Evolutionary conservation across 129 eudicot genomes (phyloP).

Genomic region (Artemisia argyi): DNA sequence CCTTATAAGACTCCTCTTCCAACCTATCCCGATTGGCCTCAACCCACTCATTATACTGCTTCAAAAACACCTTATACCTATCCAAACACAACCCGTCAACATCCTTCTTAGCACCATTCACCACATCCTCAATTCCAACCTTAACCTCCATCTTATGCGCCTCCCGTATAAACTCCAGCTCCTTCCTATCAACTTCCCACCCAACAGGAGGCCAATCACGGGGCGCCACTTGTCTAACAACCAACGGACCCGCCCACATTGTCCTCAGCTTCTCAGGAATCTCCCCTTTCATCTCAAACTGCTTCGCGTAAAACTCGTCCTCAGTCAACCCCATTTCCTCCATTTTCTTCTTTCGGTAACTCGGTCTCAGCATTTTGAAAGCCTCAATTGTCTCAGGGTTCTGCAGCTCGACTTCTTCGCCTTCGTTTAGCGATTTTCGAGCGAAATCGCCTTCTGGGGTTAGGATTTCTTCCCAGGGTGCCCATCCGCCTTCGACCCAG

Average conservation of each 20-base stretch:
- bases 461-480: constrained; percentile 98
- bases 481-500: constrained; percentile 98
- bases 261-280: constrained; percentile 68
- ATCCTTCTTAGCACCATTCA: constrained; percentile 38
- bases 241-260: constrained; percentile 75
- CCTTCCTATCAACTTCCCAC: constrained; percentile 89
- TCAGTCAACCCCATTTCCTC: constrained; percentile 75
- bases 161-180: constrained; percentile 81
- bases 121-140: constrained; percentile 53
- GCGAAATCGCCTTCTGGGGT: constrained; percentile 92
- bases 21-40: constrained; percentile 73
- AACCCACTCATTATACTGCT: constrained; percentile 95
- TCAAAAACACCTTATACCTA: constrained; percentile 85
- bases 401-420: constrained; percentile 75
- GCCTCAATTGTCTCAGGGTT: constrained; percentile 87
- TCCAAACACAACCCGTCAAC: constrained; percentile 76
- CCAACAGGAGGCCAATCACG: constrained; percentile 98
- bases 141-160: constrained; percentile 65
- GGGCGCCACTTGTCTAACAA: constrained; percentile 80
- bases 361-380: constrained; percentile 78
- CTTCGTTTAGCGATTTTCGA: constrained; percentile 76
- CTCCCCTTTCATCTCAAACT: constrained; percentile 85
- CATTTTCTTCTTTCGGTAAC: constrained; percentile 71
- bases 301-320: constrained; percentile 79
- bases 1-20: constrained; percentile 90